Percentiles rank a stretch among this genome's conserved stretches.
Evolutionary conservation across 208 protist genomes (phyloP).

Genomic region (Leishmania aethiopica): DNA sequence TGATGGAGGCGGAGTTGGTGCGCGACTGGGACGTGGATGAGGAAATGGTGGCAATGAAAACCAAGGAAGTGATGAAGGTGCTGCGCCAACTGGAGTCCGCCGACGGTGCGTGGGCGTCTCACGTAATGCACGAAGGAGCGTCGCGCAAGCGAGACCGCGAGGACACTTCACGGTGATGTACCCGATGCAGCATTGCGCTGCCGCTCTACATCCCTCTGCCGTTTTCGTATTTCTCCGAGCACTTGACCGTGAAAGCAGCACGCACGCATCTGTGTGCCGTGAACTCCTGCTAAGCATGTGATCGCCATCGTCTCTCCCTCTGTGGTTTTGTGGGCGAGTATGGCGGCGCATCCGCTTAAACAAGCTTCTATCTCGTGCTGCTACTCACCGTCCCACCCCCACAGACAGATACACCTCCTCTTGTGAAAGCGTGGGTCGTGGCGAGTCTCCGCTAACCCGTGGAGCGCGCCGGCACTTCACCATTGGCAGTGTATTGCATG

Average conservation of each 20-base stretch:
- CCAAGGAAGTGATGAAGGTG: slow-evolving; percentile 50
- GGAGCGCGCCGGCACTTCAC: neutral
- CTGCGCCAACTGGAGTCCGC: slow-evolving; percentile 39
- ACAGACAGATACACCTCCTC: neutral
- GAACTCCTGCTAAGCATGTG: neutral
- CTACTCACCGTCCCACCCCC: neutral
- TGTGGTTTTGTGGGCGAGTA: neutral
- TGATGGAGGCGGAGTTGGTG: slow-evolving; percentile 71
- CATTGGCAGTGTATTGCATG: neutral
- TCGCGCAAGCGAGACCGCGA: slow-evolving; percentile 29
- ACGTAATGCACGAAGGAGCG: neutral
- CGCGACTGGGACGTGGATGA: slow-evolving; percentile 78
- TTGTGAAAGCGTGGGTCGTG: neutral
- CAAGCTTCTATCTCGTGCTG: neutral
- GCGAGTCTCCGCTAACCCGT: neutral
- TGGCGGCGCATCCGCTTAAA: neutral
- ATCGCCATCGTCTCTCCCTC: neutral
- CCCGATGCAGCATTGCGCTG: neutral
- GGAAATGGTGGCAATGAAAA: slow-evolving; percentile 70
- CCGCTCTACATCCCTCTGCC: neutral
- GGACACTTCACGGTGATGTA: slow-evolving; percentile 1
- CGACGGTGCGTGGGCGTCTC: neutral
- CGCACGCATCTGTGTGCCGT: neutral
- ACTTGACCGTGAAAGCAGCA: neutral
- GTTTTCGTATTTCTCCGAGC: neutral